Percentiles rank a stretch among this genome's conserved stretches.
These are phyloP conservation scores for Lophium mytilinum DNA, from an alignment of 495 filamentous ascomycete species.

Conservation along the genomic window DNA sequence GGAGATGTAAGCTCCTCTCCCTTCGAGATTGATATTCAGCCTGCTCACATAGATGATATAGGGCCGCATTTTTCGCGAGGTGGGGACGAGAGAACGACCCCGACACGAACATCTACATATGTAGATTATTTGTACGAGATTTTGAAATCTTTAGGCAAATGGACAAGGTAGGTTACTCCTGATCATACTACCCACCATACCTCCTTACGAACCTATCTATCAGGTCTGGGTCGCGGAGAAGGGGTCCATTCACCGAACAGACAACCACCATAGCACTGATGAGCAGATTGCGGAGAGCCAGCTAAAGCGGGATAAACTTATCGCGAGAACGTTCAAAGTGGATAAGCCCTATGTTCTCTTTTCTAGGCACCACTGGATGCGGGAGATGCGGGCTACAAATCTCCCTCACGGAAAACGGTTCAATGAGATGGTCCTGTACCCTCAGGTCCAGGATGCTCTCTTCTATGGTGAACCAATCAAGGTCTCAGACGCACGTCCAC, in stretches of 20 bases:
- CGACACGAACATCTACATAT: neutral
- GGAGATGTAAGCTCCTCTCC: neutral
- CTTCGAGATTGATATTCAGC: neutral
- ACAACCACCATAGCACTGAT: neutral
- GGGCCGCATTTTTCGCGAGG: neutral
- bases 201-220: neutral
- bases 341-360: neutral
- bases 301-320: neutral
- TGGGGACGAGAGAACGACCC: neutral
- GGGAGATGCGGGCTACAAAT: neutral
- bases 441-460: neutral
- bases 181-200: neutral
- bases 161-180: neutral
- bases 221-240: neutral
- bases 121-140: constrained; percentile 1
- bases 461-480: neutral
- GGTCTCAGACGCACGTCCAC: neutral
- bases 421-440: neutral
- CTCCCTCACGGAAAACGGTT: neutral
- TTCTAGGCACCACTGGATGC: neutral
- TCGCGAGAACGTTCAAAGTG: neutral
- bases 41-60: neutral
- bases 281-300: neutral
- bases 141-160: neutral
- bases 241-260: neutral